Conservation (phyloP, 1,284 basidiomycete species). For the Cutaneotrichosporon sp. region DNA sequence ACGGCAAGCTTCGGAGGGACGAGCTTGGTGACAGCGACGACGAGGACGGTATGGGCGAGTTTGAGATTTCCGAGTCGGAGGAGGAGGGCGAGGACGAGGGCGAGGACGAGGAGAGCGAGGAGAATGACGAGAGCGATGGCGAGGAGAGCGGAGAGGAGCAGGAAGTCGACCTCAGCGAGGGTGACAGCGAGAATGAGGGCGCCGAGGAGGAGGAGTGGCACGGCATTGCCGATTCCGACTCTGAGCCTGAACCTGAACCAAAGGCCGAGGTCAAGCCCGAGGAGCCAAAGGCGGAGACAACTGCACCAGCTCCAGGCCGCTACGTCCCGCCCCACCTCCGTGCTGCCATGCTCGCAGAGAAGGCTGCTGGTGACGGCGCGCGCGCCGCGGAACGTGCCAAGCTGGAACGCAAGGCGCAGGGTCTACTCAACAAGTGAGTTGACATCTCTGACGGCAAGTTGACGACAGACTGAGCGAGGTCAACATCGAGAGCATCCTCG, state of each 20-base stretch:
- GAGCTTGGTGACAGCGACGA: slow-evolving; percentile 16
- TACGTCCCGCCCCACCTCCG: slow-evolving; percentile 59
- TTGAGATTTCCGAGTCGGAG: slow-evolving; percentile 19
- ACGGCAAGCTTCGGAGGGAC: slow-evolving; percentile 19
- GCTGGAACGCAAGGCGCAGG: slow-evolving; percentile 77
- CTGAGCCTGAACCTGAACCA: slow-evolving; percentile 20
- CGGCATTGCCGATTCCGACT: slow-evolving; percentile 17
- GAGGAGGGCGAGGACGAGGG: slow-evolving; percentile 18
- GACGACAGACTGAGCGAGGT: slow-evolving; percentile 75
- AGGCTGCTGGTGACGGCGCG: slow-evolving; percentile 41
- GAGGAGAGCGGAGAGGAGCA: slow-evolving; percentile 18
- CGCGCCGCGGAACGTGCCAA: slow-evolving; percentile 62
- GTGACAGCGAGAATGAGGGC: background rate
- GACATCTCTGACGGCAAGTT: background rate
- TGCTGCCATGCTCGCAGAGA: slow-evolving; percentile 48
- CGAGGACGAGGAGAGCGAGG: slow-evolving; percentile 6
- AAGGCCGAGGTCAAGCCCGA: background rate
- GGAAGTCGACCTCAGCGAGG: slow-evolving; percentile 19
- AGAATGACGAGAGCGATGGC: slow-evolving; percentile 11
- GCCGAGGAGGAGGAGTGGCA: slow-evolving; percentile 18
- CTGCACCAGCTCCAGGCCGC: slow-evolving; percentile 32
- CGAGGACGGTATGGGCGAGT: slow-evolving; percentile 13
- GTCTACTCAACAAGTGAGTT: slow-evolving; percentile 76
- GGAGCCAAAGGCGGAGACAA: background rate
- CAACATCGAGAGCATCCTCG: slow-evolving; percentile 79